A percentile compares a stretch with the other conserved stretches of the same genome.
These are phyloP conservation scores for Flammula alnicola DNA, from an alignment of 1,284 basidiomycete species.

Conservation along the genomic window DNA sequence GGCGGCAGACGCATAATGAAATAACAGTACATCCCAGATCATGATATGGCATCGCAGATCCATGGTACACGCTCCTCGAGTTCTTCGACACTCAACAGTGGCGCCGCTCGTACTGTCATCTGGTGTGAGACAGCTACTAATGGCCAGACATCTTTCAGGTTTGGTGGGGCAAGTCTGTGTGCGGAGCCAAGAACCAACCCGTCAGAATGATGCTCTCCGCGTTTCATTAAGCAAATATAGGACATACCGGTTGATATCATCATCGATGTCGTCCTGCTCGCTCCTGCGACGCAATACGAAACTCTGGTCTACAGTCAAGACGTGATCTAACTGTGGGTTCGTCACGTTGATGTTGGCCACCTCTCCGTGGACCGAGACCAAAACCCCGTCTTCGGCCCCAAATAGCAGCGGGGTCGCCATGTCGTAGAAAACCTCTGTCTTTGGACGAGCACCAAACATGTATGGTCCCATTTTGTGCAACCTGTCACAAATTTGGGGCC, in stretches of 20 bases:
- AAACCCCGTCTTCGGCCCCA: constrained; percentile 11
- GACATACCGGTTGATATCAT: constrained; percentile 12
- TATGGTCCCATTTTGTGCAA: constrained; percentile 19
- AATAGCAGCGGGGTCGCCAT: background rate
- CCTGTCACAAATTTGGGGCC: constrained; percentile 13
- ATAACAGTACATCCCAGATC: background rate
- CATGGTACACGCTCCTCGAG: constrained; percentile 18
- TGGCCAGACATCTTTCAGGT: constrained; percentile 23
- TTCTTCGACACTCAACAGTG: constrained; percentile 18
- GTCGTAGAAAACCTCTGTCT: no score
- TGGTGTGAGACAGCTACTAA: constrained; percentile 35
- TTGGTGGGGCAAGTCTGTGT: constrained; percentile 1
- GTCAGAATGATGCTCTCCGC: no score
- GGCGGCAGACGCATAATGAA: background rate
- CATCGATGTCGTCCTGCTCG: constrained; percentile 9
- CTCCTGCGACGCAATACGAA: constrained; percentile 28
- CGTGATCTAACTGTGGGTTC: constrained; percentile 17
- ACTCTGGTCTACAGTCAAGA: constrained; percentile 28
- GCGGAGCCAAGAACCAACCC: no score
- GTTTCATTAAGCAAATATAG: no score
- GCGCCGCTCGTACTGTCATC: constrained; percentile 27
- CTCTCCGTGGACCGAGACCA: constrained; percentile 29
- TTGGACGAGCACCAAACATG: no score
- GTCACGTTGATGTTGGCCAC: constrained; percentile 20
- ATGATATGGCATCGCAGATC: constrained; percentile 15